Evolutionary conservation across 2,329 filamentous ascomycete species (phyloP).

Genomic region (Camptophora hylomeconis): DNA sequence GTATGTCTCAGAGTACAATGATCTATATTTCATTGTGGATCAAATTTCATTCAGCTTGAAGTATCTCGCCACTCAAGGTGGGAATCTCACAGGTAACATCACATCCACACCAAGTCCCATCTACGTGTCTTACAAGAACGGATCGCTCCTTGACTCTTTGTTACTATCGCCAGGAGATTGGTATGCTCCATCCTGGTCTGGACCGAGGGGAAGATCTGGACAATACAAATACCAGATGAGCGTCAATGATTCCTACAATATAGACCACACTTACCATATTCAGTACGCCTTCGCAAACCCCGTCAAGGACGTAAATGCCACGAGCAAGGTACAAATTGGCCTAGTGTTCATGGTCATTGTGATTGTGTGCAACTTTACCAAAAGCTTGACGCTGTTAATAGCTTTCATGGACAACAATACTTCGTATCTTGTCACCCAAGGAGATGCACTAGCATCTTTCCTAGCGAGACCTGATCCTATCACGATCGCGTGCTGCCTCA

Average conservation of each 20-base stretch:
- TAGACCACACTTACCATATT: constrained; percentile 1
- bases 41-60: not conserved
- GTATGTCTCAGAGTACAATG: not conserved
- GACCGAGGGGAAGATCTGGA: not conserved
- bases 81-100: too few species aligned
- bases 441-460: constrained; percentile 21
- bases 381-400: constrained; percentile 9
- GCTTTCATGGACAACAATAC: constrained; percentile 5
- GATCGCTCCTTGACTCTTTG: too few species aligned
- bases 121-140: too few species aligned
- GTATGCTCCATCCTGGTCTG: not conserved
- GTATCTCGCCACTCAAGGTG: too few species aligned
- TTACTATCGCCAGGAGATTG: too few species aligned
- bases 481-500: too few species aligned
- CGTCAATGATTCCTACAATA: not conserved
- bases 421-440: constrained; percentile 17
- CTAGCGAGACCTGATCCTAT: constrained; percentile 19
- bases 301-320: not conserved
- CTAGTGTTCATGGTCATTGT: constrained; percentile 10
- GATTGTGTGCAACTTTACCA: constrained; percentile 11
- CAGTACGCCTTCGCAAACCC: not conserved
- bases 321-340: not conserved
- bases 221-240: not conserved
- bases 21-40: not conserved
- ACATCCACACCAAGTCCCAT: too few species aligned